Percentiles rank a stretch among this genome's conserved stretches.
These are phyloP conservation scores for Aaosphaeria pasadenensis DNA, from an alignment of 2,329 filamentous ascomycete genomes.

Conservation along the genomic window DNA sequence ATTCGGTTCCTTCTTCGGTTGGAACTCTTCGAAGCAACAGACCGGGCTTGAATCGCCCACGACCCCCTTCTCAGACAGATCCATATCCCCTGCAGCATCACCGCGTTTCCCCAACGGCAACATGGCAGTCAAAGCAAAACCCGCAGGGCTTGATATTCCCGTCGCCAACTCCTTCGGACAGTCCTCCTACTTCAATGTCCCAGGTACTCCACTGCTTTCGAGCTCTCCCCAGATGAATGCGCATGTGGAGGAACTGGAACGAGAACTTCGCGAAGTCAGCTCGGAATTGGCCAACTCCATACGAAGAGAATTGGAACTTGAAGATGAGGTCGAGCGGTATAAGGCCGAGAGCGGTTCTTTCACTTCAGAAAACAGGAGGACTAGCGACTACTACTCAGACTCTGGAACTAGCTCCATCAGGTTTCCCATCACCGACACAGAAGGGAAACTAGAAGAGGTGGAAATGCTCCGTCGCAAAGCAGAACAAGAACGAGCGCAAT, in stretches of 20 bases:
- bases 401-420: slow-evolving; percentile 85
- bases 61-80: slow-evolving; percentile 61
- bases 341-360: slow-evolving; percentile 69
- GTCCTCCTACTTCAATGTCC: slow-evolving; percentile 44
- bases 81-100: slow-evolving; percentile 57
- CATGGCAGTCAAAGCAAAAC: slow-evolving; percentile 34
- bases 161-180: slow-evolving; percentile 46
- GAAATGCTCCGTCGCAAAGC: slow-evolving; percentile 78
- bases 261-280: slow-evolving; percentile 90
- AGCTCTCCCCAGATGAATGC: slow-evolving; percentile 46
- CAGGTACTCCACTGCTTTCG: slow-evolving; percentile 45
- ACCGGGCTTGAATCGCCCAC: slow-evolving; percentile 56
- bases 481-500: slow-evolving; percentile 86
- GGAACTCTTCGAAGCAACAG: slow-evolving; percentile 56
- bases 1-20: slow-evolving; percentile 66
- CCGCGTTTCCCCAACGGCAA: slow-evolving; percentile 38
- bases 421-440: slow-evolving; percentile 62
- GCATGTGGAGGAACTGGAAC: slow-evolving; percentile 84
- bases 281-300: slow-evolving; percentile 90
- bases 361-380: slow-evolving; percentile 65
- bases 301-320: slow-evolving; percentile 90
- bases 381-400: slow-evolving; percentile 97
- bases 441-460: slow-evolving; percentile 64
- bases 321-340: slow-evolving; percentile 86
- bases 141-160: slow-evolving; percentile 50